Evolutionary conservation across 176 grass and related monocot genomes (phyloP).

Genomic region (Thinopyrum elongatum): DNA sequence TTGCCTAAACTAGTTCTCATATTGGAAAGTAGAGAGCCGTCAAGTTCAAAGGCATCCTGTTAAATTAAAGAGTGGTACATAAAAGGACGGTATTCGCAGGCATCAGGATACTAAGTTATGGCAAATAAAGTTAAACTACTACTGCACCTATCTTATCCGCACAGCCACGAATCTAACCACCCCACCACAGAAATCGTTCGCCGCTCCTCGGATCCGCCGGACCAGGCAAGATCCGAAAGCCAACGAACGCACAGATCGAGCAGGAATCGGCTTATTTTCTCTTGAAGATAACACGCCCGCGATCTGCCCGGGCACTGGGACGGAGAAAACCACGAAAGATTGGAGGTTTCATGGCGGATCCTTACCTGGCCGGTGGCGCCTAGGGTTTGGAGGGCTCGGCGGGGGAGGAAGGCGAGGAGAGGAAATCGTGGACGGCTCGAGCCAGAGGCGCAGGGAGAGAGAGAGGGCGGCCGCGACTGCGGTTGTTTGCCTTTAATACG

Average conservation of each 20-base stretch:
- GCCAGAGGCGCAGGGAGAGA: background rate
- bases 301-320: background rate
- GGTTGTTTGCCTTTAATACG: background rate
- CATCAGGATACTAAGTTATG: background rate
- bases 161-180: background rate
- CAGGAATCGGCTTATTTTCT: background rate
- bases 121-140: background rate
- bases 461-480: background rate
- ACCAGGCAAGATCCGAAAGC: background rate
- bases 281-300: background rate
- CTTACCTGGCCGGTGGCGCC: slow-evolving; percentile 13
- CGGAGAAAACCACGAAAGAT: background rate
- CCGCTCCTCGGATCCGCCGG: background rate
- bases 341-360: background rate
- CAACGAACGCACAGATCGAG: background rate
- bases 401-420: background rate
- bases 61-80: background rate
- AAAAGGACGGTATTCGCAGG: background rate
- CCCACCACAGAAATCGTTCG: background rate
- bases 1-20: background rate
- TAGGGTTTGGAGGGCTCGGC: background rate
- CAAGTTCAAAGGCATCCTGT: background rate
- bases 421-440: background rate
- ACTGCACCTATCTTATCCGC: background rate
- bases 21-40: background rate